Percentiles rank a stretch among this genome's conserved stretches.
These are phyloP conservation scores for Elaeis oleifera DNA, from an alignment of 202 grass and related monocot species.

Conservation along the genomic window DNA sequence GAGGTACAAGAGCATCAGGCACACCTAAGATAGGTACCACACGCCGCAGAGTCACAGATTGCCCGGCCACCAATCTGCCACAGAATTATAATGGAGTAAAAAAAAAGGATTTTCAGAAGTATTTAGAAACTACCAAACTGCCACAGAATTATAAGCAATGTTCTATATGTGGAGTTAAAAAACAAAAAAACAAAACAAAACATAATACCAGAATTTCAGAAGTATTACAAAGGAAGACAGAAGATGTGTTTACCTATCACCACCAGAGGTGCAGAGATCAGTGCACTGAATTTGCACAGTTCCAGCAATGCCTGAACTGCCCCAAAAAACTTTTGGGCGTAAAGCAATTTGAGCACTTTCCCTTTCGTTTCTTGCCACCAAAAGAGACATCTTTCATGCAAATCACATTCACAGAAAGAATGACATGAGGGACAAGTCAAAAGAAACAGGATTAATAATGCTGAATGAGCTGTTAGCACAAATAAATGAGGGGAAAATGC, in stretches of 20 bases:
- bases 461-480: too few relatives aligned
- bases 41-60: slow-evolving; percentile 71
- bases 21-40: slow-evolving; percentile 90
- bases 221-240: background rate
- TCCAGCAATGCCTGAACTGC: slow-evolving; percentile 63
- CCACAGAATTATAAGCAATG: slow-evolving; percentile 26
- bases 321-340: slow-evolving; percentile 86
- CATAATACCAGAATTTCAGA: background rate
- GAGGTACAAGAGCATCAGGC: slow-evolving; percentile 95
- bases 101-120: slow-evolving; percentile 17
- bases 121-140: slow-evolving; percentile 51
- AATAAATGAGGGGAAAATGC: too few relatives aligned
- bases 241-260: slow-evolving; percentile 53
- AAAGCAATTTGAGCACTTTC: slow-evolving; percentile 93
- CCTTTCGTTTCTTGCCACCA: slow-evolving; percentile 95
- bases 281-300: slow-evolving; percentile 73
- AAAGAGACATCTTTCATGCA: slow-evolving; percentile 61
- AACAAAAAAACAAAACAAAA: slow-evolving; percentile 6
- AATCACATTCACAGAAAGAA: background rate
- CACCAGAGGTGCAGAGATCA: slow-evolving; percentile 69
- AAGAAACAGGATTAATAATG: too few relatives aligned
- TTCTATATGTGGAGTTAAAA: slow-evolving; percentile 4
- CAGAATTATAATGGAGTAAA: slow-evolving; percentile 24
- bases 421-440: too few relatives aligned
- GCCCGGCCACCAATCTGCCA: slow-evolving; percentile 65